Conservation (phyloP, 352 stramenopile species). For the Plasmopara viticola region DNA sequence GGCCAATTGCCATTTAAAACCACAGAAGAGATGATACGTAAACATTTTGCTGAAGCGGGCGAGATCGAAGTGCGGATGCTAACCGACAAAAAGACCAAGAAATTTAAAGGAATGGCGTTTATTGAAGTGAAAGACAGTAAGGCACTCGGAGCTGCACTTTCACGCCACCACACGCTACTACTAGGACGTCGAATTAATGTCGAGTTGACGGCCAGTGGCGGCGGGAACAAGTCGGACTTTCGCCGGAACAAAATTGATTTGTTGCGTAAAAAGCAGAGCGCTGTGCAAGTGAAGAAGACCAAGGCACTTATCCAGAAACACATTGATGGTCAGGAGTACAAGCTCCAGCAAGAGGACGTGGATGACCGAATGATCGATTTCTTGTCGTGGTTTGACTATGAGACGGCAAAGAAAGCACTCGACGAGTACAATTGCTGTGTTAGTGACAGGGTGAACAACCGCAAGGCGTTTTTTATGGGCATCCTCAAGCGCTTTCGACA, state of each 20-base stretch:
- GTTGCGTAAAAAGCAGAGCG: constrained; percentile 75
- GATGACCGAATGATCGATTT: constrained; percentile 86
- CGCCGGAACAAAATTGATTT: constrained; percentile 61
- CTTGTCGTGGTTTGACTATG: constrained; percentile 85
- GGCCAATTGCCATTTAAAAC: constrained; percentile 74
- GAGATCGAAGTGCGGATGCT: constrained; percentile 76
- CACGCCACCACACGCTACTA: constrained; percentile 73
- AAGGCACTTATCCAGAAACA: constrained; percentile 77
- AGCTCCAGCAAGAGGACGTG: constrained; percentile 69
- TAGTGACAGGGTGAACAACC: constrained; percentile 68
- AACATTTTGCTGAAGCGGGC: constrained; percentile 70
- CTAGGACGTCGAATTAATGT: constrained; percentile 82
- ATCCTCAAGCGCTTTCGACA: constrained; percentile 84
- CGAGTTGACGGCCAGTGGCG: constrained; percentile 75
- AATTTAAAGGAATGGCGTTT: constrained; percentile 81
- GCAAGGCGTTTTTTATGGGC: constrained; percentile 86
- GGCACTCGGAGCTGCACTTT: constrained; percentile 67
- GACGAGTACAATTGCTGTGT: constrained; percentile 79
- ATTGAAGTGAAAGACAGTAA: constrained; percentile 84
- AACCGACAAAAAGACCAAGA: constrained; percentile 79
- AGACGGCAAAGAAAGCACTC: constrained; percentile 75
- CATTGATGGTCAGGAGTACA: constrained; percentile 62
- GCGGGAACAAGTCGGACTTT: constrained; percentile 77
- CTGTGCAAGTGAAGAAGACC: constrained; percentile 79
- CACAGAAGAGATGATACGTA: constrained; percentile 52